These are phyloP conservation scores for Aurinia saxatilis DNA, from an alignment of 345 rosid genomes.

Conservation along the genomic window DNA sequence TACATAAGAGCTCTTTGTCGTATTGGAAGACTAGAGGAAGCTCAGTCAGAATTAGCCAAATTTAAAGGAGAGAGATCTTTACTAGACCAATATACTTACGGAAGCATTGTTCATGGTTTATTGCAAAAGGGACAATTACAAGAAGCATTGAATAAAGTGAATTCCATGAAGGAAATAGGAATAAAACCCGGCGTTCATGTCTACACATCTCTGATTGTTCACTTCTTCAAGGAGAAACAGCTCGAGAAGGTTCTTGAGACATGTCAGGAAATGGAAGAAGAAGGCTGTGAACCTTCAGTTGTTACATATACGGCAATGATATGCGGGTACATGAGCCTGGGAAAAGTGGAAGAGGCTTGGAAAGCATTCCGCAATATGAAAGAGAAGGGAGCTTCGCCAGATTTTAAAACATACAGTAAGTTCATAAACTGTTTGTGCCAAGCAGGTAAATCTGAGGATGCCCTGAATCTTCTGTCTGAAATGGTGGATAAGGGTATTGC, in stretches of 20 bases:
- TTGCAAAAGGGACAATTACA: conserved; percentile 46
- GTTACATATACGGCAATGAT: conserved; percentile 74
- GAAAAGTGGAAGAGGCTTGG: conserved; percentile 49
- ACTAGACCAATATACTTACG: conserved; percentile 45
- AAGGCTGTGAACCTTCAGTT: conserved; percentile 46
- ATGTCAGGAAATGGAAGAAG: conserved; percentile 41
- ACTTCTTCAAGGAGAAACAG: conserved; percentile 63
- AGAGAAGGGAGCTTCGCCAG: conserved; percentile 51
- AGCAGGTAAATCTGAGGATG: conserved; percentile 58
- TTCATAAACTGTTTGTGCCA: conserved; percentile 56
- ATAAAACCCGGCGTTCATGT: conserved; percentile 54
- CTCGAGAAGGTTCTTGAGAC: conserved; percentile 39
- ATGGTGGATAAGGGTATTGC: conserved; percentile 50
- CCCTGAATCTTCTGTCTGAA: conserved; percentile 49
- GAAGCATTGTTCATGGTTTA: conserved; percentile 60
- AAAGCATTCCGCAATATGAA: conserved; percentile 37
- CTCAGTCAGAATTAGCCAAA: conserved; percentile 35
- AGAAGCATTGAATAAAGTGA: conserved; percentile 58
- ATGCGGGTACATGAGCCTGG: conserved; percentile 54
- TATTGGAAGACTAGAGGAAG: conserved; percentile 61
- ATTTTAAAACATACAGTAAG: conserved; percentile 64
- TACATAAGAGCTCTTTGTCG: conserved; percentile 74
- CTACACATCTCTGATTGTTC: conserved; percentile 60
- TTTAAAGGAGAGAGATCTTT: conserved; percentile 32
- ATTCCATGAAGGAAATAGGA: conserved; percentile 54